Base-by-base conservation (phyloP, 2,329 filamentous ascomycete species). In the Cucurbitaria berberidis region DNA sequence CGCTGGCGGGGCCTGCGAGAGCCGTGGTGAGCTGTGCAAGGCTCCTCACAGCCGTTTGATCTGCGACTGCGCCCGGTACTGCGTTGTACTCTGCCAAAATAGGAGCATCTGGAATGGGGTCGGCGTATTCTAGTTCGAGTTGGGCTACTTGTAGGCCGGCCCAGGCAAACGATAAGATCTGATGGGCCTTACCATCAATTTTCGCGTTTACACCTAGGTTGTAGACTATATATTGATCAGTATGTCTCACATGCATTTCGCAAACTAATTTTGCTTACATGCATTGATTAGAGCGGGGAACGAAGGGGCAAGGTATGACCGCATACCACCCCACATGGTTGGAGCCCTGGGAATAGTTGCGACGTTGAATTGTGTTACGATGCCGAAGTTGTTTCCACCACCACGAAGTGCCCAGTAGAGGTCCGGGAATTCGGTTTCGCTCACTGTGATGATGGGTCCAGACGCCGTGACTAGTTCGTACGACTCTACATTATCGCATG, bases 341-440 rank as follows among this genome's bases (percentile, higher is more conserved):
- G 42, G 39, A 3, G 55, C 61, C 27, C 68, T 62, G 0, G 65
- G 55, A 8, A 64, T 47, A 8, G 67, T 59, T 3, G 50, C 40
- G 2, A 69, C 53, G 24, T 62, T 59, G 51, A 73, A 72, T 27
- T 61, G 56, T 1, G 69, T 73, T 15, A 74, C 63, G 24, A 74
- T 64, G 19, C 71, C 79, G 39, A 73, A 73, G 50, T 74, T 74
- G 45, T 66, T 68, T 3, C 67, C 67, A 10, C 69, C 72, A 3
- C 75, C 75, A 16, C 74, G 72, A 6, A 77, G 63, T 1, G 72
- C 73, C 55, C 62, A 69, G 60, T 71, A 78, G 3, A 78, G 74
- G 38, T 80, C 78, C 0, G 58, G 54, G 35, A 76, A 76, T 8
- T 72, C 53, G 1, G 26, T 60, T 26, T 55, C 6, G 32, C 47